Percentiles rank a stretch among this genome's conserved stretches.
These are phyloP conservation scores for Lobosporangium transversale DNA, from an alignment of 192 early-diverging fungal species.

Conservation along the genomic window DNA sequence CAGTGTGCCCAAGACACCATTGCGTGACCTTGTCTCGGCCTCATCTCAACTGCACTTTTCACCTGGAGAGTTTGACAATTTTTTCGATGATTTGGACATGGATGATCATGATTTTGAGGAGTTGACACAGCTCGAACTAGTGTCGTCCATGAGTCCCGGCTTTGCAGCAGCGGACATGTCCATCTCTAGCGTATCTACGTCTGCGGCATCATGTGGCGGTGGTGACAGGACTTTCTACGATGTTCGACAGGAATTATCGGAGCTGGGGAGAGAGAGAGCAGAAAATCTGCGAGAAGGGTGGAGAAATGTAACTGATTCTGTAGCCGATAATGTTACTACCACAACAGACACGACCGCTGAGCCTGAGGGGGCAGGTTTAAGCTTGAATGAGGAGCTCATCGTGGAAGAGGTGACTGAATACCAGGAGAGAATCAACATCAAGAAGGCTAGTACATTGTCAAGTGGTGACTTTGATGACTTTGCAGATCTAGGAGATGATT, in stretches of 20 bases:
- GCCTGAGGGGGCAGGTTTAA: too few relatives aligned
- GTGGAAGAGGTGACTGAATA: too few relatives aligned
- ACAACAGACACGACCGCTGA: too few relatives aligned
- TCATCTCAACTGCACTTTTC: background rate
- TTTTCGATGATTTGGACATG: slow-evolving; percentile 39
- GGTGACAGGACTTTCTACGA: background rate
- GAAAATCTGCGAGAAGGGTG: too few relatives aligned
- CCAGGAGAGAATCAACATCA: too few relatives aligned
- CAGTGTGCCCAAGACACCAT: slow-evolving; percentile 2
- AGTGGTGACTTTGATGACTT: slow-evolving; percentile 49
- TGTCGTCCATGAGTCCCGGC: slow-evolving; percentile 6
- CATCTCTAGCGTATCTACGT: background rate
- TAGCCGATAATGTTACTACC: too few relatives aligned
- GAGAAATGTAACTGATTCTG: too few relatives aligned
- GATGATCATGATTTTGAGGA: slow-evolving; percentile 33
- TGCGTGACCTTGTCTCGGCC: background rate
- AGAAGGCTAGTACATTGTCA: too few relatives aligned
- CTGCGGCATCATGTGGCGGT: background rate
- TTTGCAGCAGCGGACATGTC: background rate
- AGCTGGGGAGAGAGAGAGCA: background rate
- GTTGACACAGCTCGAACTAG: slow-evolving; percentile 22
- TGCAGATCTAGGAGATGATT: slow-evolving; percentile 25
- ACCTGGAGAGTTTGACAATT: slow-evolving; percentile 33
- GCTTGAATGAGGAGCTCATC: too few relatives aligned
- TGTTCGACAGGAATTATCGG: background rate